phyloP scores from a whole-genome alignment of 306 rosid genomes.

The Lathyrus sativus region DNA sequence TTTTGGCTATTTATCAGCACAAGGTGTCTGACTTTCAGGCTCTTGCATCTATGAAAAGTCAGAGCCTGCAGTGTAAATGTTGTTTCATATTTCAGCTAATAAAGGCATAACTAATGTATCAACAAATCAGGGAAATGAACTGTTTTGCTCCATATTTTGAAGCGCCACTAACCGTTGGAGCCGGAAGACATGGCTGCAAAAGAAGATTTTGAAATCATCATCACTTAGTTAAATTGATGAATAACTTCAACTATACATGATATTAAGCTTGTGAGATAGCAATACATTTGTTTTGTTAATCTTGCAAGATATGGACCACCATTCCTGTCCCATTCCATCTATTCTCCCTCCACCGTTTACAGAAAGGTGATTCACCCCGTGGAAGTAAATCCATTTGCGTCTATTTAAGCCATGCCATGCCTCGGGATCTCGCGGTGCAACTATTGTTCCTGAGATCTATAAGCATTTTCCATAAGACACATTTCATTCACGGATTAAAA shows the following conservation, averaged over 20 bases:
- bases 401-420: conserved; percentile 62
- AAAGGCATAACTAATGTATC: conserved; percentile 2
- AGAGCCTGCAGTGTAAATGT: conserved; percentile 66
- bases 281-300: conserved; percentile 63
- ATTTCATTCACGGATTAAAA: background rate
- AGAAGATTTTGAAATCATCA: conserved; percentile 39
- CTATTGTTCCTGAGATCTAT: conserved; percentile 70
- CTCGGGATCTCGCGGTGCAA: conserved; percentile 74
- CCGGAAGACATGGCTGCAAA: conserved; percentile 77
- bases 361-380: conserved; percentile 69
- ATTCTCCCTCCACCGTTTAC: conserved; percentile 78
- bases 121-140: conserved; percentile 21
- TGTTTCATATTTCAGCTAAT: conserved; percentile 34
- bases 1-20: conserved; percentile 73
- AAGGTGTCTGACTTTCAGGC: conserved; percentile 57
- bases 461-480: background rate
- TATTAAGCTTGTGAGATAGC: conserved; percentile 32
- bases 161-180: conserved; percentile 82
- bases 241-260: conserved; percentile 39
- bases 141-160: conserved; percentile 35
- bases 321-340: conserved; percentile 84
- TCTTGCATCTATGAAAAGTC: conserved; percentile 75
- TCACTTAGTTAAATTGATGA: conserved; percentile 37
- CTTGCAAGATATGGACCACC: conserved; percentile 97
- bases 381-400: conserved; percentile 77